These are phyloP conservation scores for Coemansia sp. DNA, from an alignment of 192 early-diverging fungal species.

Conservation along the genomic window DNA sequence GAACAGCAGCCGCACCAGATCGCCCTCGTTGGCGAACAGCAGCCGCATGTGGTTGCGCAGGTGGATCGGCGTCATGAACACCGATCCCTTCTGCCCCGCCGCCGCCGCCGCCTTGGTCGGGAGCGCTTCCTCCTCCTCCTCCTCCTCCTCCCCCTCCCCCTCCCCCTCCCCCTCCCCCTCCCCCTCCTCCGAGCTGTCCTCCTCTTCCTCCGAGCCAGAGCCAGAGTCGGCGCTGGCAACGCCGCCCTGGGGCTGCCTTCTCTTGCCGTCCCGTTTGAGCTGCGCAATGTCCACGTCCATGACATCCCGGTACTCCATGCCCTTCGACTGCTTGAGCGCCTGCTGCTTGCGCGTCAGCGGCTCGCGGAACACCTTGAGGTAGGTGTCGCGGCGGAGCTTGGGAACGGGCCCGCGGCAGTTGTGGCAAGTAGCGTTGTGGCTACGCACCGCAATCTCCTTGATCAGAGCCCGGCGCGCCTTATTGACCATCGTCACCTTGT, in stretches of 20 bases:
- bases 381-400: conserved; percentile 77
- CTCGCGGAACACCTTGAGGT: conserved; percentile 81
- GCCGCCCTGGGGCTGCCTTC: neutral
- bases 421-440: conserved; percentile 55
- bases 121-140: conserved; percentile 20
- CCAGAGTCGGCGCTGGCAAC: neutral
- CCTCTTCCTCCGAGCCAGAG: conserved; percentile 24
- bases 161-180: conserved; percentile 21
- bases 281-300: conserved; percentile 22
- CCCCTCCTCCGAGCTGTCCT: conserved; percentile 38
- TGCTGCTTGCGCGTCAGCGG: conserved; percentile 66
- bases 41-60: conserved; percentile 74
- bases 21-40: conserved; percentile 76
- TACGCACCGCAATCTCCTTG: conserved; percentile 38
- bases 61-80: conserved; percentile 69
- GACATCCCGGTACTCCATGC: conserved; percentile 50
- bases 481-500: conserved; percentile 53
- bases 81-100: conserved; percentile 8
- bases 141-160: conserved; percentile 32
- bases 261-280: conserved; percentile 20
- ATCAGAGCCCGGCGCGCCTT: conserved; percentile 43
- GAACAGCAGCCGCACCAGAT: conserved; percentile 78
- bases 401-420: conserved; percentile 66
- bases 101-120: conserved; percentile 12
- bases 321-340: conserved; percentile 58